These are phyloP conservation scores for Cryptococcus neoformans DNA, from an alignment of 1,284 basidiomycete species.

Conservation along the genomic window DNA sequence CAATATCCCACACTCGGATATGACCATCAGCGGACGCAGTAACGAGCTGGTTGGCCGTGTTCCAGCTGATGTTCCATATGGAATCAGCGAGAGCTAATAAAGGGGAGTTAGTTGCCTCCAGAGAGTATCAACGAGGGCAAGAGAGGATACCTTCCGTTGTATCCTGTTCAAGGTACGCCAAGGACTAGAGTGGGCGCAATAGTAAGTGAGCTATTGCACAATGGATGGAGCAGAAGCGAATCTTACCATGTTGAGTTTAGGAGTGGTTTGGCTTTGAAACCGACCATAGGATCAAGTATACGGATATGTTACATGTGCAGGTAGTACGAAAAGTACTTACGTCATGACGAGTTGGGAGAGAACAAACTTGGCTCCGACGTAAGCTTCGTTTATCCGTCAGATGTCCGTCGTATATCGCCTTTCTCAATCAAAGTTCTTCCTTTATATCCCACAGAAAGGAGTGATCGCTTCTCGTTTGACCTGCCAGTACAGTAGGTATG, in stretches of 20 bases:
- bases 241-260: too few relatives aligned
- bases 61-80: constrained; percentile 41
- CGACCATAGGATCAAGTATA: too few relatives aligned
- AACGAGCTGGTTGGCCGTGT: constrained; percentile 26
- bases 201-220: too few relatives aligned
- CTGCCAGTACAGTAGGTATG: neutral
- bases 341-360: too few relatives aligned
- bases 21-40: constrained; percentile 43
- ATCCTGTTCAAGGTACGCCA: constrained; percentile 41
- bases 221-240: too few relatives aligned
- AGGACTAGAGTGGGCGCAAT: constrained; percentile 19
- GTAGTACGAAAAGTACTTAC: too few relatives aligned
- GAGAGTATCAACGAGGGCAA: neutral
- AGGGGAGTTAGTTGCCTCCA: neutral
- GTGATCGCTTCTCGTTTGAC: neutral
- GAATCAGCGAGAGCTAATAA: constrained; percentile 32
- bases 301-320: too few relatives aligned
- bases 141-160: constrained; percentile 28
- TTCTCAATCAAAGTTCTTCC: neutral
- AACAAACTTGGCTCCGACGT: too few relatives aligned
- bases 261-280: too few relatives aligned
- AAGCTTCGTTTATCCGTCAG: too few relatives aligned
- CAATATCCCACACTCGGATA: constrained; percentile 44
- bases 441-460: neutral
- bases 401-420: too few relatives aligned